These are phyloP conservation scores for Xylariaceae sp. DNA, from an alignment of 2,329 filamentous ascomycete species.

Conservation along the genomic window DNA sequence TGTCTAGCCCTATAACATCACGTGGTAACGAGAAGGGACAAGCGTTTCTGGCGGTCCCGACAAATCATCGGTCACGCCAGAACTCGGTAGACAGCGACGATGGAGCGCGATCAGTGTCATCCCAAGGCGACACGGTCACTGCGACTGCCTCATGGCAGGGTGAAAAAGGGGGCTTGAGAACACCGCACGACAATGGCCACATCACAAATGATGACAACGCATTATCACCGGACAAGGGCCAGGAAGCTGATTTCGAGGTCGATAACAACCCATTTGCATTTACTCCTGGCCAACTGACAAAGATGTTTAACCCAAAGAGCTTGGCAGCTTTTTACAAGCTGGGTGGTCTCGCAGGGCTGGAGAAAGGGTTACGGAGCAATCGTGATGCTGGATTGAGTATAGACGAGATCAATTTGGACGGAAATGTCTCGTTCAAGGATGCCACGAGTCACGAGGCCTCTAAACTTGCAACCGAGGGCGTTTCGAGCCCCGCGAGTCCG, in stretches of 20 bases:
- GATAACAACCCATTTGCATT: slow-evolving; percentile 84
- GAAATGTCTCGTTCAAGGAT: slow-evolving; percentile 69
- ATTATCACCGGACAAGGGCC: slow-evolving; percentile 71
- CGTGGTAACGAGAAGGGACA: slow-evolving; percentile 45
- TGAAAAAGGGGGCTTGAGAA: slow-evolving; percentile 31
- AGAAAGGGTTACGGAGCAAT: slow-evolving; percentile 74
- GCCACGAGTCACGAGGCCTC: slow-evolving; percentile 45
- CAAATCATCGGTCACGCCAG: slow-evolving; percentile 58
- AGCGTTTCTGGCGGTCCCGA: slow-evolving; percentile 65
- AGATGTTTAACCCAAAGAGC: slow-evolving; percentile 87
- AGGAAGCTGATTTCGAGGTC: slow-evolving; percentile 72
- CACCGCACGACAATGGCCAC: slow-evolving; percentile 45
- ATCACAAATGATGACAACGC: slow-evolving; percentile 67
- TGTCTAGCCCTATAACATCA: slow-evolving; percentile 57
- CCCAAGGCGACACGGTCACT: slow-evolving; percentile 61
- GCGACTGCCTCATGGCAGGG: slow-evolving; percentile 44
- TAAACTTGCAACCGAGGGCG: slow-evolving; percentile 36
- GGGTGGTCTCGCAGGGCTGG: slow-evolving; percentile 74
- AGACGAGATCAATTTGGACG: slow-evolving; percentile 68
- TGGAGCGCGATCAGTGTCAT: slow-evolving; percentile 49
- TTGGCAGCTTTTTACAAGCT: slow-evolving; percentile 76
- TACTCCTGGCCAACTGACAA: slow-evolving; percentile 77
- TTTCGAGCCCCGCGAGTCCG: slow-evolving; percentile 22
- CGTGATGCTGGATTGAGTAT: slow-evolving; percentile 69
- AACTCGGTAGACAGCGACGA: slow-evolving; percentile 70